Percentiles rank a stretch among this genome's conserved stretches.
Conservation (phyloP, 306 rosid genomes). For the Cicer judaicum region DNA sequence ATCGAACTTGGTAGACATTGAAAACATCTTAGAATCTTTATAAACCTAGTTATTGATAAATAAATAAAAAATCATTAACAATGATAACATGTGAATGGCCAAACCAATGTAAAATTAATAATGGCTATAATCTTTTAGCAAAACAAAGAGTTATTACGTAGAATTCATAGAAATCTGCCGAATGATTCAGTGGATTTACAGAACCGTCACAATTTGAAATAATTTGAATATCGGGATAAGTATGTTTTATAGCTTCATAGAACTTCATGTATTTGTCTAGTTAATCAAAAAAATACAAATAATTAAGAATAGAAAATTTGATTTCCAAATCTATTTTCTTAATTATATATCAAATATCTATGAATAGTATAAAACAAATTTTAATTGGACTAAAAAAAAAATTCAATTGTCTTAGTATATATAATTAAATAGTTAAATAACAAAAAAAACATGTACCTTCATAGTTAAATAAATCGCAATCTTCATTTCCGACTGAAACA, state of each 20-base stretch:
- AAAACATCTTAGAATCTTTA: constrained; percentile 60
- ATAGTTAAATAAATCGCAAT: constrained; percentile 63
- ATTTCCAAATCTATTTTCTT: too few species aligned
- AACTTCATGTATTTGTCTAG: constrained; percentile 60
- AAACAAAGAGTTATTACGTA: constrained; percentile 55
- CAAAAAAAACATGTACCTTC: constrained; percentile 42
- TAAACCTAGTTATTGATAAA: constrained; percentile 54
- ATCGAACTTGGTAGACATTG: constrained; percentile 55
- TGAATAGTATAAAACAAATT: too few species aligned
- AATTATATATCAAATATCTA: too few species aligned
- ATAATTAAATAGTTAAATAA: too few species aligned
- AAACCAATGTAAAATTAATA: not conserved
- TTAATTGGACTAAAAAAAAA: too few species aligned
- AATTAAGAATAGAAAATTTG: too few species aligned
- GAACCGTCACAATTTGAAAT: constrained; percentile 86
- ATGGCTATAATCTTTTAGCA: not conserved
- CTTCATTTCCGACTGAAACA: constrained; percentile 87
- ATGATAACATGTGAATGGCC: not conserved
- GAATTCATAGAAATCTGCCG: constrained; percentile 75
- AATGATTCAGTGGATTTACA: constrained; percentile 57
- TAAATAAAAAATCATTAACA: not conserved
- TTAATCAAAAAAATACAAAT: too few species aligned
- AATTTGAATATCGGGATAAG: constrained; percentile 74
- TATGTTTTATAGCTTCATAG: constrained; percentile 57
- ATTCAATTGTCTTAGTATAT: too few species aligned